Evolutionary conservation across 305 asterid genomes (phyloP).

Genomic region (Withania somnifera): DNA sequence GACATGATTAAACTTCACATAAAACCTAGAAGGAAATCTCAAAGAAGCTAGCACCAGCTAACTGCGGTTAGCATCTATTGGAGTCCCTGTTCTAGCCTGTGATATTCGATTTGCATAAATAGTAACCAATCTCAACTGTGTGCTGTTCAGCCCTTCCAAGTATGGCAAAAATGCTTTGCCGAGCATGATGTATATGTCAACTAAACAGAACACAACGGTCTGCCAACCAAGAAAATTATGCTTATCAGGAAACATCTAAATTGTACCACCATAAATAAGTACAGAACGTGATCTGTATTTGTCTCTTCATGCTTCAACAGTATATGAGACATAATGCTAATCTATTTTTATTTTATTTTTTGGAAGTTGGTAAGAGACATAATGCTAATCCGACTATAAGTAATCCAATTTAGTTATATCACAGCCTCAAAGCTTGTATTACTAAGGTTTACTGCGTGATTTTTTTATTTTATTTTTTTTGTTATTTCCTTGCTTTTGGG

Average conservation of each 20-base stretch:
- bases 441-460: not conserved
- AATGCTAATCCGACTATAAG: not conserved
- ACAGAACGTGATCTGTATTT: not conserved
- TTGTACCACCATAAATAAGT: not conserved
- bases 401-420: not conserved
- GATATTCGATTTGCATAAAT: conserved; percentile 96
- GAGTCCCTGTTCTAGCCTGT: conserved; percentile 88
- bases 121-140: conserved; percentile 81
- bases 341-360: no score
- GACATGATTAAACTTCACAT: not conserved
- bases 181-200: conserved; percentile 88
- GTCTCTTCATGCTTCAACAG: not conserved
- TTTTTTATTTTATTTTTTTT: not conserved
- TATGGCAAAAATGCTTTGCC: conserved; percentile 93
- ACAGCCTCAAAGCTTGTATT: not conserved
- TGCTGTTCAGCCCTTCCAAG: conserved; percentile 88
- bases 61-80: conserved; percentile 30
- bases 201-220: conserved; percentile 98
- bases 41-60: conserved; percentile 1
- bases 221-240: conserved; percentile 28
- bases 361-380: no score
- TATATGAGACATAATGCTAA: not conserved
- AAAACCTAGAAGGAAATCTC: not conserved
- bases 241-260: not conserved
- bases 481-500: not conserved